Evolutionary conservation across 2,329 filamentous ascomycete genomes (phyloP).

Genomic region (Bimuria novae-zelandiae): DNA sequence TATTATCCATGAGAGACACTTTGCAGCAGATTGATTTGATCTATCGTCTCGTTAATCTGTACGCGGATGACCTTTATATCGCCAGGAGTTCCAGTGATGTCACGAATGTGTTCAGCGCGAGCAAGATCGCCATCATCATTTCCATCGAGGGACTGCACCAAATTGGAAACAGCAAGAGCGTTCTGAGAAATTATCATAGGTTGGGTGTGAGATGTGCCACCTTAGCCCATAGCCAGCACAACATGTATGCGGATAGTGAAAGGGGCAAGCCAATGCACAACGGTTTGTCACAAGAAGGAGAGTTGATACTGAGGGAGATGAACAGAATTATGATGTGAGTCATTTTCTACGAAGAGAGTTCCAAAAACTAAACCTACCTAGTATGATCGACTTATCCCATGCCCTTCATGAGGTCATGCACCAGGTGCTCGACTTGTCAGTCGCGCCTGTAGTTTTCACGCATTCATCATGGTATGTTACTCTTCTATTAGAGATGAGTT

Average conservation of each 20-base stretch:
- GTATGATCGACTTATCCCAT: slow-evolving; percentile 79
- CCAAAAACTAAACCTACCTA: background rate
- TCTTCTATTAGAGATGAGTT: too few species aligned
- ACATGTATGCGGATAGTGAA: slow-evolving; percentile 72
- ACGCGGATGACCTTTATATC: background rate
- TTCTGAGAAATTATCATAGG: slow-evolving; percentile 72
- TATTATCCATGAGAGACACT: background rate
- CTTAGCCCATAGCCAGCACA: slow-evolving; percentile 90
- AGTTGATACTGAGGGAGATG: slow-evolving; percentile 74
- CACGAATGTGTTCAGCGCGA: background rate
- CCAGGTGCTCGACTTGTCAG: background rate
- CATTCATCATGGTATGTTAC: slow-evolving; percentile 56
- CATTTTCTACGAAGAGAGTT: background rate
- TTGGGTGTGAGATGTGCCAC: slow-evolving; percentile 85
- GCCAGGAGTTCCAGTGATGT: background rate
- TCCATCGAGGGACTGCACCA: slow-evolving; percentile 74
- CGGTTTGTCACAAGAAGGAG: slow-evolving; percentile 38
- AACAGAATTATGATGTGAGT: slow-evolving; percentile 80
- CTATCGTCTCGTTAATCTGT: background rate
- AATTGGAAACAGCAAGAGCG: slow-evolving; percentile 79
- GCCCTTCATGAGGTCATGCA: slow-evolving; percentile 71
- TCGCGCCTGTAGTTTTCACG: slow-evolving; percentile 11
- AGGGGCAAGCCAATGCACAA: background rate
- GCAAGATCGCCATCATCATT: background rate
- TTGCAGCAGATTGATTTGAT: background rate